Conservation (phyloP, 208 protist species). For the Wallacemonas sp. region DNA sequence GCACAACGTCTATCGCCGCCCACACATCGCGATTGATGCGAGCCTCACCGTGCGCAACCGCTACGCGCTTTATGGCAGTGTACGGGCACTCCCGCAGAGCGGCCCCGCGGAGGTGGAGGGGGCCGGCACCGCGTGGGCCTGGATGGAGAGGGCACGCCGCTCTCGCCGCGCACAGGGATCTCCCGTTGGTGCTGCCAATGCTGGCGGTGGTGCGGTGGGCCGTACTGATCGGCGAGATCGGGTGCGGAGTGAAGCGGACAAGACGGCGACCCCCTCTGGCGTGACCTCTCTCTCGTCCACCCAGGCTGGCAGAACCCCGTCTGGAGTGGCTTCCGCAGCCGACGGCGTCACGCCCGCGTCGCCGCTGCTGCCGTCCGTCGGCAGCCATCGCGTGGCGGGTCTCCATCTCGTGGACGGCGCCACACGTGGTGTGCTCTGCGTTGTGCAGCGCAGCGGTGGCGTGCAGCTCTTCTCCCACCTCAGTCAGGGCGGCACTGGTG, state of each 20-base stretch:
- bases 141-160: constrained; percentile 28
- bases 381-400: constrained; percentile 26
- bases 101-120: background rate
- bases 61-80: background rate
- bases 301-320: no score
- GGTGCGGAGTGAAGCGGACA: no score
- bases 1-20: constrained; percentile 28
- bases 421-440: constrained; percentile 66
- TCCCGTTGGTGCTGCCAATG: no score
- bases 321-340: background rate
- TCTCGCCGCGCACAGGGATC: no score
- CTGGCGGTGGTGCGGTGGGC: no score
- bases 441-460: constrained; percentile 62
- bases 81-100: background rate
- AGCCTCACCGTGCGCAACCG: background rate
- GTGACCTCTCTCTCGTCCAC: no score
- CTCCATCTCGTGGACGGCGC: constrained; percentile 77
- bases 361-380: background rate
- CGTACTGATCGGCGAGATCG: no score
- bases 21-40: constrained; percentile 14
- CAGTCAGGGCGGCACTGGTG: constrained; percentile 26
- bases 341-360: background rate
- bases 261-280: no score
- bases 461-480: constrained; percentile 69
- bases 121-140: constrained; percentile 10